A percentile compares a stretch with the other conserved stretches of the same genome.
Evolutionary conservation across 345 rosid species (phyloP).

Genomic region (Salix caprea): DNA sequence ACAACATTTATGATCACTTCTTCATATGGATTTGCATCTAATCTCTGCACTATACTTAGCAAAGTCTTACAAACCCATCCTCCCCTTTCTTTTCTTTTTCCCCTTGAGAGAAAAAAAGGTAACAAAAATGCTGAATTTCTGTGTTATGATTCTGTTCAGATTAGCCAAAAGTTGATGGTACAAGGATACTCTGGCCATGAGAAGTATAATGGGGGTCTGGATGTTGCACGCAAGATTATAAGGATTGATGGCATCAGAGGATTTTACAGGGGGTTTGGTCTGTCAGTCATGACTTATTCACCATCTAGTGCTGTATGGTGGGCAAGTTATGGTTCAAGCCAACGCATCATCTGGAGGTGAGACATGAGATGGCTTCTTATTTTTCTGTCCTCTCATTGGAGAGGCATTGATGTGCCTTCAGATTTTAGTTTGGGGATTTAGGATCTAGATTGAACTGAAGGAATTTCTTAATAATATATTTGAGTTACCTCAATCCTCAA

Average conservation of each 20-base stretch:
- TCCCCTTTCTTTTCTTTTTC: background rate
- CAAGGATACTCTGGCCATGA: constrained; percentile 96
- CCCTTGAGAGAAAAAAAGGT: background rate
- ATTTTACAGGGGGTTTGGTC: constrained; percentile 89
- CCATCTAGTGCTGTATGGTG: constrained; percentile 99
- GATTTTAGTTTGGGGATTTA: background rate
- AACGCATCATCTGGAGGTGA: constrained; percentile 92
- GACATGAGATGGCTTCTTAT: constrained; percentile 44
- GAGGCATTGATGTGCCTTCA: background rate
- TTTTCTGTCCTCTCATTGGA: background rate
- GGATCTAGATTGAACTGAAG: background rate
- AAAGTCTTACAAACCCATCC: background rate
- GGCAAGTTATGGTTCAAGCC: constrained; percentile 98
- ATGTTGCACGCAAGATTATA: constrained; percentile 78
- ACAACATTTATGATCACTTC: background rate
- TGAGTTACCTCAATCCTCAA: background rate
- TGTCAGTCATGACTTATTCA: constrained; percentile 87
- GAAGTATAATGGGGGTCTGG: constrained; percentile 80
- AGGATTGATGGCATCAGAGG: constrained; percentile 80
- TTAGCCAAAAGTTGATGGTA: constrained; percentile 97
- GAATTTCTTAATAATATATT: background rate
- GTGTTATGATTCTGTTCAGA: constrained; percentile 38
- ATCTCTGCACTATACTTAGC: background rate
- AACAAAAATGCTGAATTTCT: background rate
- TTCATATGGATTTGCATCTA: background rate